Conservation (phyloP, 2,329 filamentous ascomycete species). For the Sarocladiaceae sp. region DNA sequence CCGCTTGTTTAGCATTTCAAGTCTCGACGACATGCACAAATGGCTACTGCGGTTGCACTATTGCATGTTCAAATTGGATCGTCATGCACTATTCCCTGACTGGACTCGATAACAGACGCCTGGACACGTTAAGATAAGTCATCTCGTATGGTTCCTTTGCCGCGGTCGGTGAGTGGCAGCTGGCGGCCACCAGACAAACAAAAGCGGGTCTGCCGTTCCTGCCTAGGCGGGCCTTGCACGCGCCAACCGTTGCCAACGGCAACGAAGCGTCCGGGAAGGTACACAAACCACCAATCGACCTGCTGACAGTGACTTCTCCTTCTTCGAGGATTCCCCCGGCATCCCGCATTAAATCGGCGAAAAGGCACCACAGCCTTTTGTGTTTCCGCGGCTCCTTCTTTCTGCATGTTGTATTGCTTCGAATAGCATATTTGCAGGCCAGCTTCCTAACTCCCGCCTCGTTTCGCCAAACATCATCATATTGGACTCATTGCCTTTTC, state of each 20-base stretch:
- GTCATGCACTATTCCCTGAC: neutral
- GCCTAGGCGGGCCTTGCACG: neutral
- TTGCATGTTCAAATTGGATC: neutral
- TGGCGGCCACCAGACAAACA: constrained; percentile 3
- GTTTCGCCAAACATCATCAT: neutral
- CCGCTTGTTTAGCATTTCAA: neutral
- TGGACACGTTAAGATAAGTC: neutral
- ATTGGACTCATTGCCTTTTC: neutral
- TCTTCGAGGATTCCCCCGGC: constrained; percentile 8
- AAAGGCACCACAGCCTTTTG: constrained; percentile 1
- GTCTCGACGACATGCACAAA: neutral
- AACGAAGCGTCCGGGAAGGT: constrained; percentile 26
- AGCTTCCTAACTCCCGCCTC: neutral
- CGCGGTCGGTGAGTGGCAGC: neutral
- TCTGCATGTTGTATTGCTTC: constrained; percentile 1
- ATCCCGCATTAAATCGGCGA: constrained; percentile 3
- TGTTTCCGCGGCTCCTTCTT: neutral
- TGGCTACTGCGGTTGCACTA: neutral
- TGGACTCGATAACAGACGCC: neutral
- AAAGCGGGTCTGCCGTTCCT: constrained; percentile 7
- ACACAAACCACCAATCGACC: constrained; percentile 27
- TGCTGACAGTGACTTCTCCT: constrained; percentile 12
- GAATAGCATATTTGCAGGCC: neutral
- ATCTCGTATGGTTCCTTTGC: neutral
- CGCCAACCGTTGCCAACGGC: constrained; percentile 24